These are phyloP conservation scores for Amylocystis lapponica DNA, from an alignment of 768 basidiomycete genomes.

Conservation along the genomic window DNA sequence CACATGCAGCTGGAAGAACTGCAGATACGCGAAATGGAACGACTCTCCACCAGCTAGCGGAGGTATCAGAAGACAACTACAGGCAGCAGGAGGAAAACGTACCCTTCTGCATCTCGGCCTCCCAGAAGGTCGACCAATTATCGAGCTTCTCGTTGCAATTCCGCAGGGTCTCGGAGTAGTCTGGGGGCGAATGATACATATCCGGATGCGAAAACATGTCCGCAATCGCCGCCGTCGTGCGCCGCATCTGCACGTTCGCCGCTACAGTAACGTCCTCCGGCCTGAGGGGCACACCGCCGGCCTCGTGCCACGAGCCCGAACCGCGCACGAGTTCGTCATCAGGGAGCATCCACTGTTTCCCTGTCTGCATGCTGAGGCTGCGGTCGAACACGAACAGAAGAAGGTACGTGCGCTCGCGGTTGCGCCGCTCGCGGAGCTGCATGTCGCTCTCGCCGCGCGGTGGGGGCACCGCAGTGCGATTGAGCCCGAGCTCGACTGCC, in stretches of 20 bases:
- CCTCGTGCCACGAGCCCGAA: conserved; percentile 66
- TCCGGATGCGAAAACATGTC: conserved; percentile 62
- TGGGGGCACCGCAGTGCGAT: conserved; percentile 55
- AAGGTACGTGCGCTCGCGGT: conserved; percentile 81
- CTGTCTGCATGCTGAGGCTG: conserved; percentile 81
- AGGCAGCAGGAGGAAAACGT: neutral
- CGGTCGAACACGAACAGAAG: conserved; percentile 85
- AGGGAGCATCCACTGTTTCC: conserved; percentile 83
- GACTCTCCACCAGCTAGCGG: conserved; percentile 57
- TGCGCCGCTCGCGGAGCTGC: conserved; percentile 70
- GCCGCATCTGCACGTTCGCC: conserved; percentile 70
- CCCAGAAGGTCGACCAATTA: conserved; percentile 70
- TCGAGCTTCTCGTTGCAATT: conserved; percentile 70
- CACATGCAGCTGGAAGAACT: conserved; percentile 72
- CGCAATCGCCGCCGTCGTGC: conserved; percentile 56
- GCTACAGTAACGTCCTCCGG: conserved; percentile 80
- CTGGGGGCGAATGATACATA: conserved; percentile 56
- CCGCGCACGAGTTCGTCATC: conserved; percentile 77
- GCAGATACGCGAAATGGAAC: conserved; percentile 74
- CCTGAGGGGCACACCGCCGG: conserved; percentile 43
- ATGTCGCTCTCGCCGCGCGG: conserved; percentile 57
- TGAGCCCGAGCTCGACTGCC: conserved; percentile 80
- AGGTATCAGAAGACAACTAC: neutral
- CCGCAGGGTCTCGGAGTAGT: conserved; percentile 65
- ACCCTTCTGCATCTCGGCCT: conserved; percentile 69